Percentiles rank a stretch among this genome's conserved stretches.
phyloP scores from a whole-genome alignment of 2,329 filamentous ascomycete genomes.

The Grosmannia clavigera region DNA sequence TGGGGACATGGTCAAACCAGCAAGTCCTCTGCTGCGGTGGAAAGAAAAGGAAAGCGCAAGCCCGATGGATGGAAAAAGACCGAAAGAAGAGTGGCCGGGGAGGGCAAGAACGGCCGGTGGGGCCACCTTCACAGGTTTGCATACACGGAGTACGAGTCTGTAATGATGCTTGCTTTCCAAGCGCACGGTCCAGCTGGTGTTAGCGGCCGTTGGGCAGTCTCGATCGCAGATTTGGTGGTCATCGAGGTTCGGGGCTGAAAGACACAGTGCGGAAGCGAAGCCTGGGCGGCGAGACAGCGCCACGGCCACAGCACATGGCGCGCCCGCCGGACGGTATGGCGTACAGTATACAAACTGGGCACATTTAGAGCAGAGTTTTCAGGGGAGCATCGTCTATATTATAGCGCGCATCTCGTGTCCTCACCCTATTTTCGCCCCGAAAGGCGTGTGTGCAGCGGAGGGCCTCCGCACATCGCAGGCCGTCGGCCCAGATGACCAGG shows the following conservation, averaged over 20 bases:
- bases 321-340: no score
- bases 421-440: no score
- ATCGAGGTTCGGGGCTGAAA: background rate
- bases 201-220: background rate
- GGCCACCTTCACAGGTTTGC: background rate
- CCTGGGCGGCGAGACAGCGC: no score
- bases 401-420: background rate
- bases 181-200: background rate
- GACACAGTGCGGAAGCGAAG: background rate
- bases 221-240: conserved; percentile 9
- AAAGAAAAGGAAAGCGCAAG: background rate
- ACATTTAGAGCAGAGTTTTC: background rate
- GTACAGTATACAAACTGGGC: background rate
- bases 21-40: background rate
- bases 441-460: no score
- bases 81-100: background rate
- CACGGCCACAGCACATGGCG: no score
- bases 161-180: background rate
- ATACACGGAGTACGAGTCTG: background rate
- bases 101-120: background rate
- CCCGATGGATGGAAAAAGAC: background rate
- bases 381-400: background rate
- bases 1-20: background rate
- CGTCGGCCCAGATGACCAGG: no score
- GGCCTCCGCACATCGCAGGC: no score